Evolutionary conservation across 163 green algal genomes (phyloP).

Genomic region (Scenedesmus sp.): DNA sequence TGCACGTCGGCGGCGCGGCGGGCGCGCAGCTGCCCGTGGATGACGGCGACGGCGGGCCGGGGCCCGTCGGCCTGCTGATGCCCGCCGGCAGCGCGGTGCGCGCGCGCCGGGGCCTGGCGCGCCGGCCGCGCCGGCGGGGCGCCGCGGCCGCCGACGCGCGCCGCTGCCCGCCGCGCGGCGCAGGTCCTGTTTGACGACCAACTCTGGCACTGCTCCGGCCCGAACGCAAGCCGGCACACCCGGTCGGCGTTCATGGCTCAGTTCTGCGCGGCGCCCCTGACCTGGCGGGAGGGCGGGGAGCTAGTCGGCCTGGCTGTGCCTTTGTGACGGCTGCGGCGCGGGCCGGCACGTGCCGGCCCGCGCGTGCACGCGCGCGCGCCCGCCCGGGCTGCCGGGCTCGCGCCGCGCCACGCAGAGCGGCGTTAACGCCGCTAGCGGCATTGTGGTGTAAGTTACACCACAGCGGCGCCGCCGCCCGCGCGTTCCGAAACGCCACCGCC

Average conservation of each 20-base stretch:
- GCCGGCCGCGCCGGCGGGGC: no score
- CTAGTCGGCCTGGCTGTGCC: conserved; percentile 25
- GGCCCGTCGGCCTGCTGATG: not conserved
- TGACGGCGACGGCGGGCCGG: not conserved
- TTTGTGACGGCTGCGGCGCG: no score
- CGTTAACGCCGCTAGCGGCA: no score
- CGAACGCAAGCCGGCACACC: conserved; percentile 22
- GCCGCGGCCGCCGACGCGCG: no score
- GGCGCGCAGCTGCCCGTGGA: not conserved
- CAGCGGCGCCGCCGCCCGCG: no score
- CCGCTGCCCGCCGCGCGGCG: not conserved
- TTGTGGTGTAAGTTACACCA: no score
- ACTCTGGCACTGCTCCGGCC: conserved; percentile 23
- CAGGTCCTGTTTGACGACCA: conserved; percentile 25
- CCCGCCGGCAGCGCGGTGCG: conserved; percentile 18
- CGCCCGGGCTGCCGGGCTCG: no score
- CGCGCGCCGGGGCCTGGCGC: no score
- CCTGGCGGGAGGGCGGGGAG: not conserved
- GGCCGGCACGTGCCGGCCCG: no score
- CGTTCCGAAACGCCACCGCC: no score
- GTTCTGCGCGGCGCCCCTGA: conserved; percentile 10
- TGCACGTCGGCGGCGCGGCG: not conserved
- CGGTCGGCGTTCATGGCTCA: conserved; percentile 36
- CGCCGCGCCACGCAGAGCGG: no score
- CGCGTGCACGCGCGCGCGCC: no score